Base-by-base conservation (phyloP, 169 alveolate species). In the Theileria annulata region DNA sequence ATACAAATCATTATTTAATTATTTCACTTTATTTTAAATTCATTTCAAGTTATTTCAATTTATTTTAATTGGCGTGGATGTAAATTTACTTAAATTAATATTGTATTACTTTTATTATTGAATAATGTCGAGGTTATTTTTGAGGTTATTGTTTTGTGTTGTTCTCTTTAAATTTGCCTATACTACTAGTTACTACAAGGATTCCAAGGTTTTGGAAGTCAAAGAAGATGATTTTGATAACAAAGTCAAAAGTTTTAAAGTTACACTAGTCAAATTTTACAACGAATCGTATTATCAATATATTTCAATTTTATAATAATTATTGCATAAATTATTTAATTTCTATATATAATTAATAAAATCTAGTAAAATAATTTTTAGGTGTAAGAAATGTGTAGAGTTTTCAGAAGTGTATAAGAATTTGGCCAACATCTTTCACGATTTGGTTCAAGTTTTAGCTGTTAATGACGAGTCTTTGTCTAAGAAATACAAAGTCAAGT, bases 381-480 rank as follows among this genome's bases (percentile, higher is more conserved):
- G 94, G 85, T 86, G 92, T 59, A 62, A 71, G 35, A 69, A 69
- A 25, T 86, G 92, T 69, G 74, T 81, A 54, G 77, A 81, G 5
- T 90, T 90, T 73, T 71, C 92, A 62, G 75, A 71, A 19, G 92
- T 85, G 47, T 90, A 70, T 68, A 79, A 80, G 42, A 74, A 79
- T 19, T 72, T 87, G 25, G 93, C 96, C 25, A 91, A 71, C 66
- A 84, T 90, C 48, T 54, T 87, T 23, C 86, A 81, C 80, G 94
- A 91, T 48, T 92, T 91, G 56, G 87, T 92, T 33, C 87, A 84
- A 15, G 71, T 91, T 66, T 71, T 85, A 59, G 95, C 96, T 42
- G 85, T 91, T 51, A 87, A 88, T 78, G 90, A 92, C 70, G 93
- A 86, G 67, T 64, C 78, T 59, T 75, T 91, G 74, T 56, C 83